Evolutionary conservation across 2,329 filamentous ascomycete species (phyloP), one percentile per base, ranked within the genome.

Genomic region (Calycina herbarum): DNA sequence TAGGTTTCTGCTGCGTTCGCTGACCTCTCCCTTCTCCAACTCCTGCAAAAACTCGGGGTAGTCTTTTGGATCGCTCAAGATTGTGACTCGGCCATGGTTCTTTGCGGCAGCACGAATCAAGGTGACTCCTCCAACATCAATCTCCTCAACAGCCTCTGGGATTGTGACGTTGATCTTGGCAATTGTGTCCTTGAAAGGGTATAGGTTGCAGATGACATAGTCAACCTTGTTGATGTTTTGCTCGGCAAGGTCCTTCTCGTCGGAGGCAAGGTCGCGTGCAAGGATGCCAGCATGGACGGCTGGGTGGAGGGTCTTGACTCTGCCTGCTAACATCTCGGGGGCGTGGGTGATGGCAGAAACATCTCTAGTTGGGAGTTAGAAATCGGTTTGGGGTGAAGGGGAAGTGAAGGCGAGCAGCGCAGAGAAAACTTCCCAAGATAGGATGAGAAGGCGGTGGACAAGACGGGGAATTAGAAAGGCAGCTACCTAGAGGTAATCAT

Each of bases 181-280:
- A 73, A 99, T 89, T 38, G 95, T 99, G 78, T 98, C 94, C 83
- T 97, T 97, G 88, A 99, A 99, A 13, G 95, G 95, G 80, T 99
- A 98, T 64, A 99, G 86, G 82, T 99, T 99, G 89, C 95, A 98
- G 77, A 99, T 90, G 73, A 97, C 93, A 74, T 90, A 96, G 85
- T 96, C 93, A 67, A 97, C 93, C 82, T 96, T 96, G 82, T 91
- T 86, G 78, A 97, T 97, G 81, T 93, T 95, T 82, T 96, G 93
- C 79, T 95, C 91, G 61, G 92, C 93, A 60, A 99, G 89, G 77
- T 99, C 95, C 81, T 97, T 96, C 82, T 98, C 93, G 80, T 99
- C 95, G 15, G 94, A 94, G 72, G 91, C 93, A 72, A 98, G 89
- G 80, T 98, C 89, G 71, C 95, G 92, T 67, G 95, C 95, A 68